Conservation (phyloP, 768 basidiomycete species). For the Leccinum ochraceum region DNA sequence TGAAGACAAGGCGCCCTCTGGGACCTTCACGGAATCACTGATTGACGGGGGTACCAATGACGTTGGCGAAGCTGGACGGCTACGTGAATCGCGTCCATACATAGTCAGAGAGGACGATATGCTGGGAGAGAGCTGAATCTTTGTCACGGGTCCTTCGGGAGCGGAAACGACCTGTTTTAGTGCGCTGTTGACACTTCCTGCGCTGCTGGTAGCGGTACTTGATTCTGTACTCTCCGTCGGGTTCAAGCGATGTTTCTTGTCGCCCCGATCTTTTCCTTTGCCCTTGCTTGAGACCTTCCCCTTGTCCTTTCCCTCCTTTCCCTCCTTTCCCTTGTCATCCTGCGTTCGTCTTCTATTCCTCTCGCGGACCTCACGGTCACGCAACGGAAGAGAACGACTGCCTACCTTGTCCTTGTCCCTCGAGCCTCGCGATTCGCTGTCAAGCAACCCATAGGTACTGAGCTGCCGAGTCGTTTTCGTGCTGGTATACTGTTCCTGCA, state of each 20-base stretch:
- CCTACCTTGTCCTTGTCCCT: slow-evolving; percentile 17
- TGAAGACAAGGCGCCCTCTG: slow-evolving; percentile 15
- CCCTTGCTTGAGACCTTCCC: slow-evolving; percentile 30
- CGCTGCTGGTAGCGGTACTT: slow-evolving; percentile 32
- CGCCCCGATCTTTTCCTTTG: slow-evolving; percentile 30
- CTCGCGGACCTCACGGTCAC: slow-evolving; percentile 24
- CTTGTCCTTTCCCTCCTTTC: slow-evolving; percentile 17
- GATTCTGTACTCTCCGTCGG: slow-evolving; percentile 35
- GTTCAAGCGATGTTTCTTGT: slow-evolving; percentile 30
- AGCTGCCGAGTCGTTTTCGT: slow-evolving; percentile 71
- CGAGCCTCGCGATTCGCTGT: slow-evolving; percentile 38
- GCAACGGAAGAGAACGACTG: slow-evolving; percentile 17
- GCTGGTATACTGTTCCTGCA: slow-evolving; percentile 79
- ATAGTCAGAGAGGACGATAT: slow-evolving; percentile 18
- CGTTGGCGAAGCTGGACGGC: slow-evolving; percentile 26
- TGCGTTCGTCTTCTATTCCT: slow-evolving; percentile 23
- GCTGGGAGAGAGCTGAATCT: slow-evolving; percentile 19
- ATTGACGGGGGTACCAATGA: slow-evolving; percentile 15
- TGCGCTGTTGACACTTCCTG: slow-evolving; percentile 25
- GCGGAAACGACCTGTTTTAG: slow-evolving; percentile 11
- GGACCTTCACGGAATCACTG: not conserved
- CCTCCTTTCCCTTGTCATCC: slow-evolving; percentile 19
- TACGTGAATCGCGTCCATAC: slow-evolving; percentile 7
- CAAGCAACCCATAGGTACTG: slow-evolving; percentile 65
- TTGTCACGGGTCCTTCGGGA: slow-evolving; percentile 11